Conservation (phyloP, 73 alveolate genomes). For the Blepharisma japonicum region DNA sequence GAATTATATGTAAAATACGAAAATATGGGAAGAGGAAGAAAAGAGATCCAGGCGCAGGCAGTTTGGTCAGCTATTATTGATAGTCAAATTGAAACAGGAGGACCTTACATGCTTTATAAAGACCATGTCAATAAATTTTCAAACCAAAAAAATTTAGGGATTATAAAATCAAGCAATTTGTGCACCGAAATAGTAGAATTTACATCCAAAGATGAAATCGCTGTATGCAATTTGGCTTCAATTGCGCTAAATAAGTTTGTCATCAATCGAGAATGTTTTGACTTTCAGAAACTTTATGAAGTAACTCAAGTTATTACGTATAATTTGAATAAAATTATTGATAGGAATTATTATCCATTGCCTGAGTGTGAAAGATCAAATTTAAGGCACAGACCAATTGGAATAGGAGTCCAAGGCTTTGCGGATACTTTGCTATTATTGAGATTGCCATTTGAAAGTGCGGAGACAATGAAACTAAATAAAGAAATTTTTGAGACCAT, state of each 20-base stretch:
- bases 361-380: constrained; percentile 82
- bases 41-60: constrained; percentile 71
- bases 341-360: constrained; percentile 73
- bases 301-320: constrained; percentile 68
- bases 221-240: constrained; percentile 95
- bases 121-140: constrained; percentile 81
- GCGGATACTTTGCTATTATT: constrained; percentile 87
- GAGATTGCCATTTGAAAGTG: constrained; percentile 86
- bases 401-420: constrained; percentile 89
- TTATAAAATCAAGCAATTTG: constrained; percentile 83
- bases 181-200: constrained; percentile 92
- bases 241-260: constrained; percentile 78
- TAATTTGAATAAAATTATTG: constrained; percentile 52
- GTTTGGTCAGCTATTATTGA: constrained; percentile 87
- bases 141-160: constrained; percentile 87
- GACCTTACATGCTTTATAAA: constrained; percentile 92
- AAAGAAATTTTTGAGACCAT: constrained; percentile 88
- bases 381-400: constrained; percentile 91
- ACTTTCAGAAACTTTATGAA: constrained; percentile 75
- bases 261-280: constrained; percentile 51
- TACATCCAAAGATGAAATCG: constrained; percentile 83
- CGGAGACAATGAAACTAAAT: constrained; percentile 68
- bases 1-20: constrained; percentile 69
- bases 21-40: constrained; percentile 64
- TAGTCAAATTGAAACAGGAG: constrained; percentile 85